phyloP scores from a whole-genome alignment of 352 stramenopile genomes.

The Pythium myriotylum region DNA sequence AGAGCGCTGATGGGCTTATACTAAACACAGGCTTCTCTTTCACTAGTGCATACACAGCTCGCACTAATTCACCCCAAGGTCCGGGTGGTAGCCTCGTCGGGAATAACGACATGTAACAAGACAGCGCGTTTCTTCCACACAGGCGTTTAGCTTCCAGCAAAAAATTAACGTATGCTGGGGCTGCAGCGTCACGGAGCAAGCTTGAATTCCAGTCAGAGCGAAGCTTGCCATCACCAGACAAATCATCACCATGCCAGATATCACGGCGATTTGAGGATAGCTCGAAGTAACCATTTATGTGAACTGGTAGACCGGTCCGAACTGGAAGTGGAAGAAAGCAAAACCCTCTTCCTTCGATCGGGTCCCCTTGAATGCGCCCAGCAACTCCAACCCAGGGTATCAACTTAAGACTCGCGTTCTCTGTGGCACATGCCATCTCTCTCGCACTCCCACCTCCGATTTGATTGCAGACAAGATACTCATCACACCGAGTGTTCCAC shows the following conservation, averaged over 20 bases:
- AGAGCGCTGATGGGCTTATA: conserved; percentile 25
- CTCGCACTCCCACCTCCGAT: conserved; percentile 80
- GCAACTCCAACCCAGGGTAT: conserved; percentile 90
- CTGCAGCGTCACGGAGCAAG: conserved; percentile 72
- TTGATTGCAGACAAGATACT: conserved; percentile 89
- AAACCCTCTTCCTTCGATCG: conserved; percentile 77
- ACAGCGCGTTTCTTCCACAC: conserved; percentile 43
- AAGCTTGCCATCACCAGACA: conserved; percentile 78
- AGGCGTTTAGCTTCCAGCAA: conserved; percentile 53
- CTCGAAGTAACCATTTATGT: conserved; percentile 95
- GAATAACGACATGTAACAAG: conserved; percentile 41
- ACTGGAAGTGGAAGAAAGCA: conserved; percentile 94
- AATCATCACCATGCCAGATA: conserved; percentile 84
- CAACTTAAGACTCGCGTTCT: conserved; percentile 79
- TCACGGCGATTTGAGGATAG: conserved; percentile 88
- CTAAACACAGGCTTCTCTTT: conserved; percentile 51
- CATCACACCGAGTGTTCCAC: conserved; percentile 33
- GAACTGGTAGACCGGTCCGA: conserved; percentile 83
- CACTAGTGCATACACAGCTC: conserved; percentile 58
- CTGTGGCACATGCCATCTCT: conserved; percentile 70
- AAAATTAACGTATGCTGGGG: conserved; percentile 72
- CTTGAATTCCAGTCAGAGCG: conserved; percentile 78
- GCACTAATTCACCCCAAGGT: conserved; percentile 57
- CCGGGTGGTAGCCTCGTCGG: conserved; percentile 44
- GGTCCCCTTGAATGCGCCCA: conserved; percentile 51